Percentiles rank a stretch among this genome's conserved stretches.
Evolutionary conservation across 352 stramenopile species (phyloP).

Genomic region (Phytophthora parvispora): DNA sequence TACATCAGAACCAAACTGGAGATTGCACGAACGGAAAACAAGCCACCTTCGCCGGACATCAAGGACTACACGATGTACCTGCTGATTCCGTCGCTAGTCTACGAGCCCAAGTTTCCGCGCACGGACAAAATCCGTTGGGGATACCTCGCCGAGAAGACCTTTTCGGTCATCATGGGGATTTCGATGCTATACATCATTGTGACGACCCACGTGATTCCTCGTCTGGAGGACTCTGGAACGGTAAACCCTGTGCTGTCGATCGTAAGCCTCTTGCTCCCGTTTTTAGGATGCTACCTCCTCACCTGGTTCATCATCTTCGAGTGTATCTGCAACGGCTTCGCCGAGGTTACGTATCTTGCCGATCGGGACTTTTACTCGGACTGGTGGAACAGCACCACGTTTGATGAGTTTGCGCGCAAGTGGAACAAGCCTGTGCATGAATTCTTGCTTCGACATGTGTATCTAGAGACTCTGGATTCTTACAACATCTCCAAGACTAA

Average conservation of each 20-base stretch:
- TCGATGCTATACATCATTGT: constrained; percentile 92
- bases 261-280: constrained; percentile 92
- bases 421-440: constrained; percentile 99
- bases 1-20: constrained; percentile 85
- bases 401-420: constrained; percentile 91
- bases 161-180: constrained; percentile 85
- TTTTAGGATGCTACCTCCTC: constrained; percentile 96
- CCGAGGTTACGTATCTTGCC: constrained; percentile 93
- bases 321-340: constrained; percentile 96
- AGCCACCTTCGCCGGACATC: constrained; percentile 38
- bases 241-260: constrained; percentile 66
- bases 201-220: constrained; percentile 91
- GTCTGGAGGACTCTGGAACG: constrained; percentile 76
- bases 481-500: constrained; percentile 80
- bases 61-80: constrained; percentile 81
- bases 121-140: constrained; percentile 82
- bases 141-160: constrained; percentile 86
- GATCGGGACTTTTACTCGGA: constrained; percentile 97
- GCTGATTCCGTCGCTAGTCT: constrained; percentile 94
- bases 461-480: constrained; percentile 79
- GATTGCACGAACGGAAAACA: constrained; percentile 45
- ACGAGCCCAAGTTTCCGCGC: constrained; percentile 94
- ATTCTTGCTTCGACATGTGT: constrained; percentile 92
- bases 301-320: constrained; percentile 98
- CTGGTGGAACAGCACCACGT: constrained; percentile 98